Base-by-base conservation (phyloP, 1,139 yeast genomes). In the Yamadazyma sp. region DNA sequence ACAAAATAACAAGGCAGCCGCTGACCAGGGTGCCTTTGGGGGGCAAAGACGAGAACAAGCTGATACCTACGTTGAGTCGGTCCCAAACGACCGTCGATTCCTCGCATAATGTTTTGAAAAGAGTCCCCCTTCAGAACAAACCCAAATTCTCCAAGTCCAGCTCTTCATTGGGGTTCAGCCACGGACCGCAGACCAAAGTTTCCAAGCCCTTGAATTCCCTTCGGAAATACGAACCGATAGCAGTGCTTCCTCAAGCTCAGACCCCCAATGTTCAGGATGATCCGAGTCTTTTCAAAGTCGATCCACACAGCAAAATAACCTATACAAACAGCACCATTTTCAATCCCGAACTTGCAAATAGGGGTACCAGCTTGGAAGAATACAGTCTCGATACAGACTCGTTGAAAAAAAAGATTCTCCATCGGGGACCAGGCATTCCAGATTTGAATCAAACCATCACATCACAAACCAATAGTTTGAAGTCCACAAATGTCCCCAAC, bases 1-100 rank as follows among this genome's bases (percentile, higher is more conserved):
- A 27, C 20, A 27, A 15, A 27, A 27, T 27, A 14, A 7, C 18
- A 8, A 14, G 29, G 14, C 29, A 5, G 9, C 29, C 20, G 5
- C 29, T 15, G 20, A 7, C 20, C 13, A 55, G 80, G 46, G 60
- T 73, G 1, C 80, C 80, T 0, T 61, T 75, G 41, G 77, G 78
- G 3, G 78, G 78, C 2, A 75, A 75, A 47, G 73, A 70, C 49
- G 67, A 60, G 38, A 74, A 74, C 49, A 48, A 49, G 21, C 45
- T 46, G 24, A 37, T 55, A n/a, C 63, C 67, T 1, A 36, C 53
- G 3, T 55, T 69, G 42, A 61, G 55, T 35, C 54, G 73, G 41
- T 67, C 74, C 2, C 61, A 64, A 35, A 56, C 71, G 10, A 51
- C 59, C 14, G 42, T 64, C 22, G 51, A 48, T 16, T 9, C 31